Evolutionary conservation across 208 protist species (phyloP), one percentile per base, ranked within the genome.

Genomic region (Spongospora subterranea): DNA sequence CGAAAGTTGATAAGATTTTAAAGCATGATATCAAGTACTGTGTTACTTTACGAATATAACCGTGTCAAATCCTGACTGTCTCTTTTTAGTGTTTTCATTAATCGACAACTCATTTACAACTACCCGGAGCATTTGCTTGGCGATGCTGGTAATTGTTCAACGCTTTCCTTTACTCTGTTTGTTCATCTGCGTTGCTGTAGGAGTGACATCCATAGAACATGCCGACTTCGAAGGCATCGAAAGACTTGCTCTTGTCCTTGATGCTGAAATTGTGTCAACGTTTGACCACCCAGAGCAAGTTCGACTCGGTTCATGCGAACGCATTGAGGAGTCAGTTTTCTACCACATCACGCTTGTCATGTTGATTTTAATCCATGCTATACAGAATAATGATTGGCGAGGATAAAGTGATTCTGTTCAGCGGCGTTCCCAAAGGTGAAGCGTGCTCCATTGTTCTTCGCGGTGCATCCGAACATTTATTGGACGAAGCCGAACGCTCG

Each of bases 71-170:
- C n/a, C 99, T 99, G 91, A 94, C 98, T 39, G 95, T 95, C 46
- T 94, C 95, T 97, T 77, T 97, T 98, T 93, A 99, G 99, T 93
- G 97, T 97, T 92, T 99, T 99, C 93, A 98, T 99, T 93, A 99
- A 99, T 94, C 95, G 99, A 60, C 98, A 99, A 95, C 95, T 99
- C 13, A 99, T 99, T 91, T 99, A 99, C 95, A 98, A 99, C 95
- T 97, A 99, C 91, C 98, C 99, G 32, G 98, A 99, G 94, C 97
- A 99, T 93, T 96, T 98, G 64, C 99, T 99, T 93, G 97, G 97
- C 45, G 88, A 93, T 39, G 91, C 90, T 24, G 94, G 94, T 46
- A 60, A 29, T 24, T 60, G 24, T 60, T 6, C 6, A 29, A 29
- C 13, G 50, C 50, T 60, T 24, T 60, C 50, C 24, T 60, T 60